Conservation (phyloP, 2,329 filamentous ascomycete species). For the Atkinsonella texensis region DNA sequence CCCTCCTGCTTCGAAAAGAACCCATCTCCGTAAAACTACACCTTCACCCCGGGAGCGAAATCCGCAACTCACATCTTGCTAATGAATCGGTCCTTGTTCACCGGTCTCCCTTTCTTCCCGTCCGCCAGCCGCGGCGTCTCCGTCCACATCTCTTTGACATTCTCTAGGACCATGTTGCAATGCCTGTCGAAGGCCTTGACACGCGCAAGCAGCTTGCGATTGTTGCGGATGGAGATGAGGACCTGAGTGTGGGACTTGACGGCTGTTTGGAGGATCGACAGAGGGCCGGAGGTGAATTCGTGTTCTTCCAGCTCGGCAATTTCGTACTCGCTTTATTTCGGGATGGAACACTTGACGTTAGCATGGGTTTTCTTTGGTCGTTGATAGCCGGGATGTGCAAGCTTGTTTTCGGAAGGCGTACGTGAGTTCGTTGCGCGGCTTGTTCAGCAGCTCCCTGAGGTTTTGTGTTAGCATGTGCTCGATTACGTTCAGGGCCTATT, state of each 20-base stretch:
- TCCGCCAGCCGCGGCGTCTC: conserved; percentile 74
- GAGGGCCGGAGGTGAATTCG: conserved; percentile 39
- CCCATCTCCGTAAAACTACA: no score
- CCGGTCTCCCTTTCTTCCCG: conserved; percentile 77
- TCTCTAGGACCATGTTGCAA: conserved; percentile 98
- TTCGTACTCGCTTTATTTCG: conserved; percentile 66
- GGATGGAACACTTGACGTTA: background rate
- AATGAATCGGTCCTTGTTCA: conserved; percentile 97
- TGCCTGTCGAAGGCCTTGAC: conserved; percentile 98
- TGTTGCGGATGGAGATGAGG: conserved; percentile 94
- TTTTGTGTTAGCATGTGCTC: conserved; percentile 15
- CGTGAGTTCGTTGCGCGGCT: conserved; percentile 86
- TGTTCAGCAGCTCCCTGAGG: conserved; percentile 71
- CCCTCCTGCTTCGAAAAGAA: no score
- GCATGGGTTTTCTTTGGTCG: background rate
- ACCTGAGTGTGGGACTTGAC: conserved; percentile 92
- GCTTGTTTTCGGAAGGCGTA: conserved; percentile 34
- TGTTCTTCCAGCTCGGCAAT: conserved; percentile 57
- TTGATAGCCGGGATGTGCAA: conserved; percentile 8
- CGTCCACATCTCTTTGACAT: conserved; percentile 96
- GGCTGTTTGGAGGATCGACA: conserved; percentile 93
- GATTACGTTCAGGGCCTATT: background rate
- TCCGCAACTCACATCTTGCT: conserved; percentile 66
- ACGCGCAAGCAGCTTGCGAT: conserved; percentile 90
- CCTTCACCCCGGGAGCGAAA: background rate